A percentile compares a stretch with the other conserved stretches of the same genome.
phyloP scores from a whole-genome alignment of 2,329 filamentous ascomycete genomes.

The Curvularia sp. region DNA sequence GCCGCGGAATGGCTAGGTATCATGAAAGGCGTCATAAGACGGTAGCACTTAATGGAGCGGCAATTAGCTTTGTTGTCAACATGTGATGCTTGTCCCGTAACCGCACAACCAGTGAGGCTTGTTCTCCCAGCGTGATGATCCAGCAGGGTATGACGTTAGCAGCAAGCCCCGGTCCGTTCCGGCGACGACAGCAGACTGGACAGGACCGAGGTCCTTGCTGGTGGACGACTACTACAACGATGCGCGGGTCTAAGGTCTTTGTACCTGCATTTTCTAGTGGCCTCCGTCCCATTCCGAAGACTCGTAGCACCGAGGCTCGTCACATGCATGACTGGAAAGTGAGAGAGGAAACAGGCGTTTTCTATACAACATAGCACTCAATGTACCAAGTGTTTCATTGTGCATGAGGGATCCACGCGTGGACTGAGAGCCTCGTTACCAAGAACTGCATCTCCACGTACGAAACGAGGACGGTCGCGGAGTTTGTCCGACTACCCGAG shows the following conservation, averaged over 20 bases:
- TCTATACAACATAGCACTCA: neutral
- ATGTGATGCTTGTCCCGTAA: constrained; percentile 1
- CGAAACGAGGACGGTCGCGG: constrained; percentile 13
- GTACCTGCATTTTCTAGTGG: constrained; percentile 19
- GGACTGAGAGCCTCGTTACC: neutral
- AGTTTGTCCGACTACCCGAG: constrained; percentile 2
- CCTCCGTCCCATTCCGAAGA: constrained; percentile 10
- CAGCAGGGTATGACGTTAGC: constrained; percentile 4
- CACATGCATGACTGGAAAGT: neutral
- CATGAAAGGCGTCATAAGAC: constrained; percentile 34
- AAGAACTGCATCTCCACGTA: neutral
- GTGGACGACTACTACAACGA: constrained; percentile 3
- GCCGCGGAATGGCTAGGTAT: constrained; percentile 44
- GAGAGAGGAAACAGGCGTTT: neutral
- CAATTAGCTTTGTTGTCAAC: constrained; percentile 11
- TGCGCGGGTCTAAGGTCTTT: constrained; percentile 5
- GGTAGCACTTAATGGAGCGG: constrained; percentile 22
- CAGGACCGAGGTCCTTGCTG: constrained; percentile 8
- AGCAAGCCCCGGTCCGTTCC: constrained; percentile 12
- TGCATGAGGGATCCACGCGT: neutral
- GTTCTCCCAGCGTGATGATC: neutral
- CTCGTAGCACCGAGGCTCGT: constrained; percentile 11
- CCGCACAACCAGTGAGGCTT: neutral
- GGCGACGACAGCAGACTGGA: constrained; percentile 6
- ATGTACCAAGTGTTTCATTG: neutral